Conservation (phyloP, 768 basidiomycete species). For the Rhizopogon vinicolor region DNA sequence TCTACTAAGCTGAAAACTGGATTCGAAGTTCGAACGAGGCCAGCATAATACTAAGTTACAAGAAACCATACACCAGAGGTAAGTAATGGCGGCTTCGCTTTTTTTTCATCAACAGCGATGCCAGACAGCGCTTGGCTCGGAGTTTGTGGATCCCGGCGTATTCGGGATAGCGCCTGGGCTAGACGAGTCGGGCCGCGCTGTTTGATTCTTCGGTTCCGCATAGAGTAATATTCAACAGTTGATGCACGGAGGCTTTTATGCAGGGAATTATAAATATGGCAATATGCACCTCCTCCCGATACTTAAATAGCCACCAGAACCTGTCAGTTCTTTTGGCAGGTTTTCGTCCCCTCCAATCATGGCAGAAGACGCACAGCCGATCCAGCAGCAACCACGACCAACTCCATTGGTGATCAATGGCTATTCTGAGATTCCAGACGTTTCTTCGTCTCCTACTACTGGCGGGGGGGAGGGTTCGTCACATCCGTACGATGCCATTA, state of each 20-base stretch:
- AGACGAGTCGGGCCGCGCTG: too few species aligned
- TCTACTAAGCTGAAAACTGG: too few species aligned
- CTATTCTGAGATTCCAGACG: conserved; percentile 1
- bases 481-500: conserved; percentile 24
- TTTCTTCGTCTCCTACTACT: background rate
- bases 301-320: background rate
- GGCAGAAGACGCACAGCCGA: background rate
- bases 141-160: too few species aligned
- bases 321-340: background rate
- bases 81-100: too few species aligned
- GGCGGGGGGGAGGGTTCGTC: background rate
- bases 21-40: too few species aligned
- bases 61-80: too few species aligned
- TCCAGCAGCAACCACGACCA: conserved; percentile 8
- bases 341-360: conserved; percentile 6
- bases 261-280: conserved; percentile 1
- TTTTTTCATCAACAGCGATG: too few species aligned
- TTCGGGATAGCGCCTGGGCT: too few species aligned
- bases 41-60: too few species aligned
- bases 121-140: too few species aligned
- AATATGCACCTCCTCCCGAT: background rate
- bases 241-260: conserved; percentile 1
- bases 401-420: background rate
- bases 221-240: background rate
- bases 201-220: conserved; percentile 15